phyloP scores from a whole-genome alignment of 2,329 filamentous ascomycete genomes.

The Penicillium sp. region DNA sequence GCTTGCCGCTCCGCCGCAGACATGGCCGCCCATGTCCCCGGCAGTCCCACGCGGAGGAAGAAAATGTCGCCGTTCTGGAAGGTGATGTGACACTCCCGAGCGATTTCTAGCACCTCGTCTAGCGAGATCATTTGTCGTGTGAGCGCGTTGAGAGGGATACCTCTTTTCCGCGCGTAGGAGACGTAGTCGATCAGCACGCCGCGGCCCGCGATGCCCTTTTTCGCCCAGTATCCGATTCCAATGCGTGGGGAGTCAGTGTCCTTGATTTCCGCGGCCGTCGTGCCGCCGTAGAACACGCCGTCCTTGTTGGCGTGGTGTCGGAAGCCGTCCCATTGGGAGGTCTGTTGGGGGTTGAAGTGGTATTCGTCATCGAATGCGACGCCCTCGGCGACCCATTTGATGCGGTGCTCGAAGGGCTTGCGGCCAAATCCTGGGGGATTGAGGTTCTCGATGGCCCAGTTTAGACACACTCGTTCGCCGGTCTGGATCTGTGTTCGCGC shows the following conservation, averaged over 20 bases:
- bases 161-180: conserved; percentile 38
- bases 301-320: conserved; percentile 45
- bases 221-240: conserved; percentile 43
- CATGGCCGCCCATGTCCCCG: conserved; percentile 39
- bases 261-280: conserved; percentile 38
- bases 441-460: conserved; percentile 60
- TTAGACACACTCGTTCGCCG: conserved; percentile 56
- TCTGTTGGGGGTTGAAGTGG: conserved; percentile 56
- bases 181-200: conserved; percentile 45
- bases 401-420: conserved; percentile 54
- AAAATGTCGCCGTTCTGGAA: conserved; percentile 43
- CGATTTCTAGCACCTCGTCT: conserved; percentile 39
- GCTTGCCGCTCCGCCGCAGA: conserved; percentile 26
- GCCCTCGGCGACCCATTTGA: conserved; percentile 51
- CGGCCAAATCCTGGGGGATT: conserved; percentile 56
- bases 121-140: conserved; percentile 37
- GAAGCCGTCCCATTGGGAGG: conserved; percentile 58
- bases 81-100: conserved; percentile 37
- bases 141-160: conserved; percentile 36
- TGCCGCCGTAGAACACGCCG: conserved; percentile 42
- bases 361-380: conserved; percentile 55
- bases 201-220: conserved; percentile 43
- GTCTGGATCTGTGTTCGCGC: conserved; percentile 56
- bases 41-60: conserved; percentile 42
- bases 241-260: conserved; percentile 36